Evolutionary conservation across 257 asterid species (phyloP).

Genomic region (Nemophila menziesii): DNA sequence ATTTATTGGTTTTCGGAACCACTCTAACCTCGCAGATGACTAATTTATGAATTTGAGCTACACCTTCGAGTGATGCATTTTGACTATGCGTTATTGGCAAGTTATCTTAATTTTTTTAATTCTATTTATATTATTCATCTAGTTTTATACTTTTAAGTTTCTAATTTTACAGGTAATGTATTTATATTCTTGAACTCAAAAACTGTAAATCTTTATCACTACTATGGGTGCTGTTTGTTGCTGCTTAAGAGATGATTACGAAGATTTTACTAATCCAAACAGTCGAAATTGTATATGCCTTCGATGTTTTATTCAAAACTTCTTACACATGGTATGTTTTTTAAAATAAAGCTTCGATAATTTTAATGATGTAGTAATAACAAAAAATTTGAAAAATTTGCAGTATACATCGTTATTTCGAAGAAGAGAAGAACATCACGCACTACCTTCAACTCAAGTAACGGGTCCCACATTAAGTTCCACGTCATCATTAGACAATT

Average conservation of each 20-base stretch:
- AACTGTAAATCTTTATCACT: too few species aligned
- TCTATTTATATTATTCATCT: too few species aligned
- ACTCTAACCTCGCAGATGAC: neutral
- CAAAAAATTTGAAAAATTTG: slow-evolving; percentile 29
- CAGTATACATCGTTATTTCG: slow-evolving; percentile 49
- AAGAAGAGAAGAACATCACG: slow-evolving; percentile 43
- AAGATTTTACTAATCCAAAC: slow-evolving; percentile 42
- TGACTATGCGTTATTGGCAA: neutral
- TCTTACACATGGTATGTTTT: slow-evolving; percentile 51
- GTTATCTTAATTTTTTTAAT: too few species aligned
- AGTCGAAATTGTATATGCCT: slow-evolving; percentile 45
- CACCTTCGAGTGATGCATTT: neutral
- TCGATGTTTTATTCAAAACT: slow-evolving; percentile 39
- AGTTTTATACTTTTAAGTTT: neutral
- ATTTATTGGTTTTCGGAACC: neutral
- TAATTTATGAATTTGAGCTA: neutral
- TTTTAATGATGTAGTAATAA: slow-evolving; percentile 10
- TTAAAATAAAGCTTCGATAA: neutral
- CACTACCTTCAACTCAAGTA: slow-evolving; percentile 29
- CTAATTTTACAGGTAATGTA: neutral
- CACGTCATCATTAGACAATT: slow-evolving; percentile 41
- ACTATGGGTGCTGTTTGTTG: slow-evolving; percentile 68
- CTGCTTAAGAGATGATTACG: slow-evolving; percentile 51
- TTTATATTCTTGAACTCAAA: too few species aligned
- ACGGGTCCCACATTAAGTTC: slow-evolving; percentile 38